Conservation (phyloP, 768 basidiomycete genomes). For the Hemileccinum rubropunctum region DNA sequence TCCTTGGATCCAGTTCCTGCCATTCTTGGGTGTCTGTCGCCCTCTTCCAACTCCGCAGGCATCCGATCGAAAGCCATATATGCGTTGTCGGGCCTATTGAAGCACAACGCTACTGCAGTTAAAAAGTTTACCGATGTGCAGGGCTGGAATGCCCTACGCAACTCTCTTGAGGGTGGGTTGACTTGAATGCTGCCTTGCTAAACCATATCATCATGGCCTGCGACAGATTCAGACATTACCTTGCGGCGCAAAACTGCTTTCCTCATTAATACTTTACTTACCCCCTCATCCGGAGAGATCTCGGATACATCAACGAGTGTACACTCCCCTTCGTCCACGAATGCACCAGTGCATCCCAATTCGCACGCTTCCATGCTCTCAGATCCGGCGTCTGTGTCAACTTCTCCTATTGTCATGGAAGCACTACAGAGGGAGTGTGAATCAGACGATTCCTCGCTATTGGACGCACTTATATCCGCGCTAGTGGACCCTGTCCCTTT, state of each 20-base stretch:
- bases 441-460: slow-evolving; percentile 33
- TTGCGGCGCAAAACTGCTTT: slow-evolving; percentile 80
- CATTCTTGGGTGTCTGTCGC: slow-evolving; percentile 59
- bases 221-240: slow-evolving; percentile 68
- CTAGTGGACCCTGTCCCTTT: slow-evolving; percentile 57
- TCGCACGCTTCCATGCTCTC: slow-evolving; percentile 66
- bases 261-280: slow-evolving; percentile 68
- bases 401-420: slow-evolving; percentile 44
- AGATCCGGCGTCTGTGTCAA: slow-evolving; percentile 51
- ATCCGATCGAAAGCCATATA: slow-evolving; percentile 82
- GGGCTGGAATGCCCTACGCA: slow-evolving; percentile 65
- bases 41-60: slow-evolving; percentile 48
- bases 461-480: slow-evolving; percentile 50
- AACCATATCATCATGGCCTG: slow-evolving; percentile 1
- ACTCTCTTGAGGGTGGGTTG: slow-evolving; percentile 56
- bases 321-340: slow-evolving; percentile 22
- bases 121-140: slow-evolving; percentile 42
- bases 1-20: slow-evolving; percentile 61
- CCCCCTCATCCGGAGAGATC: slow-evolving; percentile 37
- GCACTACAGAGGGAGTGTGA: slow-evolving; percentile 43
- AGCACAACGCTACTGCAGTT: slow-evolving; percentile 73
- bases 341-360: slow-evolving; percentile 58
- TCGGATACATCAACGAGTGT: slow-evolving; percentile 6
- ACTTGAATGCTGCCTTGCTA: neutral
- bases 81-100: slow-evolving; percentile 71